phyloP scores from a whole-genome alignment of 176 grass and related monocot genomes.

The Rhynchospora pubera region DNA sequence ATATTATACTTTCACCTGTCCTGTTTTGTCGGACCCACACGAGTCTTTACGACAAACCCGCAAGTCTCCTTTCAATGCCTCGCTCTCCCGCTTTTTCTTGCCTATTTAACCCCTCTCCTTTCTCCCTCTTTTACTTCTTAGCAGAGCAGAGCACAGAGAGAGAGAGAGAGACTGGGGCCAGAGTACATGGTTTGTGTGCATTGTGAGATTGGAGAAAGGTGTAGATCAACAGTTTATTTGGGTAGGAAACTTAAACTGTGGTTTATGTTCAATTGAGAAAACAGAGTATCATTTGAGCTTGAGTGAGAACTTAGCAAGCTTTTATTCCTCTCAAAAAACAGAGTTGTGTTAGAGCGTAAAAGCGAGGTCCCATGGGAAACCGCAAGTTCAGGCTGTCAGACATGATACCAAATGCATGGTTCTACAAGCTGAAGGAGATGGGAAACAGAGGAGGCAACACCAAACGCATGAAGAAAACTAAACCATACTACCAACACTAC shows the following conservation, averaged over 20 bases:
- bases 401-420: conserved; percentile 45
- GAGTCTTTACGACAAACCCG: conserved; percentile 7
- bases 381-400: conserved; percentile 30
- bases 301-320: not conserved
- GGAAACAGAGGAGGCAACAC: not conserved
- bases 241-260: not conserved
- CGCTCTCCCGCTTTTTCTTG: conserved; percentile 3
- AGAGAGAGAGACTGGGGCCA: not conserved
- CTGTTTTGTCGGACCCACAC: not conserved
- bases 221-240: not conserved
- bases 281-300: not conserved
- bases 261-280: not conserved
- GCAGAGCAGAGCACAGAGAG: not conserved
- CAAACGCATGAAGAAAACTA: conserved; percentile 16
- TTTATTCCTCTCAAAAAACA: no score
- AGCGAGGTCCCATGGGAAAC: conserved; percentile 28
- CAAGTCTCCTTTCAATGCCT: conserved; percentile 2
- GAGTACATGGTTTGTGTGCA: no score
- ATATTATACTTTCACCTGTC: not conserved
- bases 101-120: conserved; percentile 17
- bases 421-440: conserved; percentile 40
- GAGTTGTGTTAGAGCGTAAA: not conserved
- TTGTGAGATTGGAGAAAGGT: not conserved
- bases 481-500: conserved; percentile 2
- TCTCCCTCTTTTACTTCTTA: not conserved